phyloP scores from a whole-genome alignment of 1,139 yeast genomes.

The Suhomyces chickasaworum region DNA sequence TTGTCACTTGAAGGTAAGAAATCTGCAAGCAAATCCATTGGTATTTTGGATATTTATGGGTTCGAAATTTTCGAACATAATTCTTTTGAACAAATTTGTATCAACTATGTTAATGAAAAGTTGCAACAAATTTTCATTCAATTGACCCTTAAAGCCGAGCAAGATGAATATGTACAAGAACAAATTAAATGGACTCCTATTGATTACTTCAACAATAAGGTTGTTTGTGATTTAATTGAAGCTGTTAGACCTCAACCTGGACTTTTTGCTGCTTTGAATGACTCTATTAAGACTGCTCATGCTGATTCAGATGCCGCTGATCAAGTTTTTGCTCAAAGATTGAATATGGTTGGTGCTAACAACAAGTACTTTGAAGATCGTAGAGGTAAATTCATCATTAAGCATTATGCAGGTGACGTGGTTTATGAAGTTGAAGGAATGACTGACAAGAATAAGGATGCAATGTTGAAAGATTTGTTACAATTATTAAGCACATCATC shows the following conservation, averaged over 20 bases:
- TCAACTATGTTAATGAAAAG: slow-evolving; percentile 95
- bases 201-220: slow-evolving; percentile 91
- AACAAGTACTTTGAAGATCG: slow-evolving; percentile 91
- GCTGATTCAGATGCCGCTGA: slow-evolving; percentile 98
- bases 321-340: slow-evolving; percentile 91
- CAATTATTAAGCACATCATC: slow-evolving; percentile 74
- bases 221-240: slow-evolving; percentile 96
- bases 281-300: slow-evolving; percentile 97
- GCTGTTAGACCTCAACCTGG: slow-evolving; percentile 92
- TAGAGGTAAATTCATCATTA: slow-evolving; percentile 82
- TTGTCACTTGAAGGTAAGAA: slow-evolving; percentile 51
- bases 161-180: slow-evolving; percentile 94
- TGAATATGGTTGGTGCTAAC: slow-evolving; percentile 73
- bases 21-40: slow-evolving; percentile 67
- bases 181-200: slow-evolving; percentile 98
- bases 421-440: slow-evolving; percentile 86
- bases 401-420: slow-evolving; percentile 99
- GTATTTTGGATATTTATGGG: slow-evolving; percentile 96
- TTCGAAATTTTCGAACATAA: slow-evolving; percentile 97
- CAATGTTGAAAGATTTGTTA: slow-evolving; percentile 82
- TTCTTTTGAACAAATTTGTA: slow-evolving; percentile 95
- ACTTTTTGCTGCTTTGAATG: slow-evolving; percentile 92
- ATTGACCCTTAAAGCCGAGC: slow-evolving; percentile 92
- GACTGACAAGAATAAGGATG: slow-evolving; percentile 98
- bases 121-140: slow-evolving; percentile 96